Evolutionary conservation across 768 basidiomycete species (phyloP).

Genomic region (Leccinellum luteum): DNA sequence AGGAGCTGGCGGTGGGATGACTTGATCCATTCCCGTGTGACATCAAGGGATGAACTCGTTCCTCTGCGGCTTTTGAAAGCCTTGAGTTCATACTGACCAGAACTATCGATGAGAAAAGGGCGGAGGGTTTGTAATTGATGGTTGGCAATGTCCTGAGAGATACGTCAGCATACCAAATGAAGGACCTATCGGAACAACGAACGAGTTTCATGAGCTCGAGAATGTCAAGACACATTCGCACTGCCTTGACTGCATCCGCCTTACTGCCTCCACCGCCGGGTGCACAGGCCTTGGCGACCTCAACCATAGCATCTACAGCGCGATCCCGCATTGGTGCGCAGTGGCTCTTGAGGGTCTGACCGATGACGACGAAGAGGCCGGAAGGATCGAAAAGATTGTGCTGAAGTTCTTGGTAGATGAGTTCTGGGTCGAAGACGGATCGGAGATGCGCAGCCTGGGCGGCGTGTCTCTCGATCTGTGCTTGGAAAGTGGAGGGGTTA

Average conservation of each 20-base stretch:
- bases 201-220: conserved; percentile 95
- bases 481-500: conserved; percentile 54
- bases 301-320: conserved; percentile 81
- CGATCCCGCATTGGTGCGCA: conserved; percentile 93
- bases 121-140: conserved; percentile 92
- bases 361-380: conserved; percentile 75
- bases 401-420: conserved; percentile 79
- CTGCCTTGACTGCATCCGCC: conserved; percentile 65
- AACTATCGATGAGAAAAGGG: conserved; percentile 80
- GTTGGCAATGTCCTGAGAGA: conserved; percentile 85
- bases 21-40: conserved; percentile 66
- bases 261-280: conserved; percentile 54
- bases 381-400: conserved; percentile 77
- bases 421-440: conserved; percentile 74
- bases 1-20: conserved; percentile 48
- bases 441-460: conserved; percentile 65
- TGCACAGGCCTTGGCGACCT: conserved; percentile 57
- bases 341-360: conserved; percentile 80
- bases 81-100: conserved; percentile 76
- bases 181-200: conserved; percentile 34
- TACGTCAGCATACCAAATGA: conserved; percentile 19
- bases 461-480: conserved; percentile 61
- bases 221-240: conserved; percentile 84
- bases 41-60: conserved; percentile 42
- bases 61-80: conserved; percentile 65